Percentiles rank a stretch among this genome's conserved stretches.
Evolutionary conservation across 176 grass and related monocot species (phyloP).

Genomic region (Oryza meyeriana): DNA sequence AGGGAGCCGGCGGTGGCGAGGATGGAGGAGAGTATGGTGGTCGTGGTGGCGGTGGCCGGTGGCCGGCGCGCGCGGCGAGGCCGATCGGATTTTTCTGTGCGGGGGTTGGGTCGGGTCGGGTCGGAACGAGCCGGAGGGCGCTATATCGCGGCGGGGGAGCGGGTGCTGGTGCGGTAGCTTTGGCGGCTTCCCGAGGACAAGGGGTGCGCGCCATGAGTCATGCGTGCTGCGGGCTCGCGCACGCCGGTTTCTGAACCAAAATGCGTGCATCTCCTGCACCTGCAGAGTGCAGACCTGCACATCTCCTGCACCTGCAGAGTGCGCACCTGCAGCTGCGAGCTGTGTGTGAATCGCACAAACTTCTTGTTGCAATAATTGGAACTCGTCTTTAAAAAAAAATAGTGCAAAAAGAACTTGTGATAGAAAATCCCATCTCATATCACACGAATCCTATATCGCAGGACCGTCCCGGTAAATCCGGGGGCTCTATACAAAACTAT

Average conservation of each 20-base stretch:
- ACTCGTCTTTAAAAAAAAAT: too few species aligned
- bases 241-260: background rate
- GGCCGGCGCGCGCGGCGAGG: background rate
- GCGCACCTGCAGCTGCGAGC: background rate
- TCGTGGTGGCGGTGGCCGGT: background rate
- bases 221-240: background rate
- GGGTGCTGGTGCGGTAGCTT: background rate
- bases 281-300: too few species aligned
- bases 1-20: constrained; percentile 40
- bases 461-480: too few species aligned
- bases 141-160: background rate
- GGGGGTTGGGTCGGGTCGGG: background rate
- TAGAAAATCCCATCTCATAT: too few species aligned
- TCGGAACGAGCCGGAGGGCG: background rate
- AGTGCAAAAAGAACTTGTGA: too few species aligned
- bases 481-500: too few species aligned
- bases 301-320: too few species aligned
- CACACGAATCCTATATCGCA: too few species aligned
- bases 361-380: too few species aligned
- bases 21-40: constrained; percentile 28
- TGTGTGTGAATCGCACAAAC: background rate
- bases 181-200: constrained; percentile 7
- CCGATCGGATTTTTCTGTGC: background rate
- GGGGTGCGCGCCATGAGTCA: background rate
- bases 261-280: background rate